Evolutionary conservation across 495 filamentous ascomycete genomes (phyloP).

Genomic region (Penicillium canariense): DNA sequence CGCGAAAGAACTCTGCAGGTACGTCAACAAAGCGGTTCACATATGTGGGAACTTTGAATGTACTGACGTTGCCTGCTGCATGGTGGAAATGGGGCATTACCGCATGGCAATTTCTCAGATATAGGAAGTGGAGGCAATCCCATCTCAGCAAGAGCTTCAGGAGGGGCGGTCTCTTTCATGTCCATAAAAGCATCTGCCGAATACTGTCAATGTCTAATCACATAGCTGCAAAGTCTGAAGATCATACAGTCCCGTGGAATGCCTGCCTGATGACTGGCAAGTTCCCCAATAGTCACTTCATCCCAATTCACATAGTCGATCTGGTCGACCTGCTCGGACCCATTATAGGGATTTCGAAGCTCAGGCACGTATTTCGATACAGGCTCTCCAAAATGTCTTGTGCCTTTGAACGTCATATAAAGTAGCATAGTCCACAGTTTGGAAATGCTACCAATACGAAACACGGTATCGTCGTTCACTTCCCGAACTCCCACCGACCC

Average conservation of each 20-base stretch:
- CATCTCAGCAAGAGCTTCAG: constrained; percentile 4
- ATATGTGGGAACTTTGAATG: background rate
- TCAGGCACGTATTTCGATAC: constrained; percentile 51
- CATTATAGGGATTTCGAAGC: constrained; percentile 25
- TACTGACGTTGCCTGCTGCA: constrained; percentile 22
- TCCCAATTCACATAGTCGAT: constrained; percentile 46
- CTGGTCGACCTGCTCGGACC: constrained; percentile 24
- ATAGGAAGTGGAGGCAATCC: constrained; percentile 32
- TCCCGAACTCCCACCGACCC: constrained; percentile 35
- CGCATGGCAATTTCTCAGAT: constrained; percentile 15
- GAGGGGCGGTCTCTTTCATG: constrained; percentile 5
- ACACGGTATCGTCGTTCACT: constrained; percentile 44
- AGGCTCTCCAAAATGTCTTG: constrained; percentile 43
- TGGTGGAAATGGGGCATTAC: background rate
- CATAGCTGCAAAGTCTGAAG: background rate
- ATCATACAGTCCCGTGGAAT: constrained; percentile 40
- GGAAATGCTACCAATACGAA: constrained; percentile 47
- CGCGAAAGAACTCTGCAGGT: constrained; percentile 48
- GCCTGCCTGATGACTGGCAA: constrained; percentile 52
- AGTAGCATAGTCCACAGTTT: constrained; percentile 49
- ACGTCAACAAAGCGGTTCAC: constrained; percentile 1
- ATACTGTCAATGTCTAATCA: background rate
- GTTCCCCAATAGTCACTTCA: constrained; percentile 49
- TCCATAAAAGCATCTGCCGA: constrained; percentile 18
- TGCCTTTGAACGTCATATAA: constrained; percentile 45